phyloP scores from a whole-genome alignment of 2,329 filamentous ascomycete genomes.

The Aspergillus pseudoglaucus region DNA sequence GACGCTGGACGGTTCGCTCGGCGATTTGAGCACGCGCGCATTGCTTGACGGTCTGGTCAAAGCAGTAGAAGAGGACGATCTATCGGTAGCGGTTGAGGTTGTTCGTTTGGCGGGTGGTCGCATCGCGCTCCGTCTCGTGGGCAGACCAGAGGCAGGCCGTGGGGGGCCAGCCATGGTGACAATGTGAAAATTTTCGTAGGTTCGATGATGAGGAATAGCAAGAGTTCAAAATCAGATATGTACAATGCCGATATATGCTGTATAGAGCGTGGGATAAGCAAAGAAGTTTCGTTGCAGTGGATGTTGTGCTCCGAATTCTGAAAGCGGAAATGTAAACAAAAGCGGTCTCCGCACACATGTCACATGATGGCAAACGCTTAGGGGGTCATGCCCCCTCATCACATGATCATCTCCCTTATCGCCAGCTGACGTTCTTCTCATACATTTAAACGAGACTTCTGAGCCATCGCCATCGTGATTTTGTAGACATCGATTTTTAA shows the following conservation, averaged over 20 bases:
- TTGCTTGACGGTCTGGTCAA: constrained; percentile 55
- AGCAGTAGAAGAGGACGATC: constrained; percentile 63
- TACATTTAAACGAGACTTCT: neutral
- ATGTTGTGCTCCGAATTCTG: constrained; percentile 11
- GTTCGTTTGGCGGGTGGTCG: constrained; percentile 48
- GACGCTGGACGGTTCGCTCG: constrained; percentile 43
- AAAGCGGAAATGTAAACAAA: constrained; percentile 29
- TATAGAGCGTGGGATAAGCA: neutral
- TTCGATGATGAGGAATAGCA: neutral
- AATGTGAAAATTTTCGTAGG: neutral
- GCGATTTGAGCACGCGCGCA: constrained; percentile 37
- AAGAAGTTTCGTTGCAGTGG: constrained; percentile 5
- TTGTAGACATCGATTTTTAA: neutral
- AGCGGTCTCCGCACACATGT: constrained; percentile 9
- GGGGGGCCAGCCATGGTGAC: constrained; percentile 49
- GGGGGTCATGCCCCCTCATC: constrained; percentile 12
- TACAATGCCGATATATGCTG: neutral
- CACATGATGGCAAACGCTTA: constrained; percentile 5
- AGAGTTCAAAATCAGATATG: neutral
- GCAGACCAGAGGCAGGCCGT: constrained; percentile 43
- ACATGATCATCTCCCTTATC: neutral
- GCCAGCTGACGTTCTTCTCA: too few relatives aligned
- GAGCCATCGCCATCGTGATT: neutral
- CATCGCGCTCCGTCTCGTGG: constrained; percentile 45
- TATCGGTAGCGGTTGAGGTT: constrained; percentile 47